Evolutionary conservation across 768 basidiomycete species (phyloP), one percentile per base, ranked within the genome.

Genomic region (Podaxis carcinomalis): DNA sequence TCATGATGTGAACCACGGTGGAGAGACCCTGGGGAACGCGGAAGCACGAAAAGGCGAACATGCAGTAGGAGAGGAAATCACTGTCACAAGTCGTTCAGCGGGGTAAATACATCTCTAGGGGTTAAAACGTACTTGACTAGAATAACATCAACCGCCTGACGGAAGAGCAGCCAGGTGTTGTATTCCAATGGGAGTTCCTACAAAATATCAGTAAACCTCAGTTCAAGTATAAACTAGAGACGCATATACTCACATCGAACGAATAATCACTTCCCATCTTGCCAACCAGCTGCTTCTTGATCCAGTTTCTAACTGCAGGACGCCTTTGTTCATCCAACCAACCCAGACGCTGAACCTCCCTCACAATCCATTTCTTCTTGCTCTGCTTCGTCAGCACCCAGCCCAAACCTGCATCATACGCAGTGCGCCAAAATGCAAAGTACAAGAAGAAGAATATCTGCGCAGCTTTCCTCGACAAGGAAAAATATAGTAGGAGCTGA

Each of bases 221-320:
- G 59, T 47, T 35, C 19, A 54, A 61, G 39, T 57, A 49, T 37
- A 51, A 49, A 55, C 42, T 16, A 25, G 21, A 44, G 51, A 64
- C 3, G 46, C 47, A 21, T 13, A 23, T 21, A 82, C 86, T 37
- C 67, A 93, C 93, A 68, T 97, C 91, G 70, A 96, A 96, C 4
- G 89, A 89, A 72, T 97, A 98, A 65, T 93, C 93, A 64, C 87
- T 86, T 44, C 94, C 95, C 93, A 98, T 95, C 79, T 97, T 98
- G 19, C 88, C 92, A 16, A 79, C 85, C 1, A 98, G 80, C 68
- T 98, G 94, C 52, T 81, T 81, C 63, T 87, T 82, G 68, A 97
- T 92, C 97, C 97, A 99, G 44, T 78, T 68, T 60, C 90, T 81
- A 61, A 91, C 76, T 5, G 66, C 72, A 0, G 93, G 91, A 25